A percentile compares a stretch with the other conserved stretches of the same genome.
Evolutionary conservation across 2,329 filamentous ascomycete genomes (phyloP).

Genomic region (Penicillium sp.): DNA sequence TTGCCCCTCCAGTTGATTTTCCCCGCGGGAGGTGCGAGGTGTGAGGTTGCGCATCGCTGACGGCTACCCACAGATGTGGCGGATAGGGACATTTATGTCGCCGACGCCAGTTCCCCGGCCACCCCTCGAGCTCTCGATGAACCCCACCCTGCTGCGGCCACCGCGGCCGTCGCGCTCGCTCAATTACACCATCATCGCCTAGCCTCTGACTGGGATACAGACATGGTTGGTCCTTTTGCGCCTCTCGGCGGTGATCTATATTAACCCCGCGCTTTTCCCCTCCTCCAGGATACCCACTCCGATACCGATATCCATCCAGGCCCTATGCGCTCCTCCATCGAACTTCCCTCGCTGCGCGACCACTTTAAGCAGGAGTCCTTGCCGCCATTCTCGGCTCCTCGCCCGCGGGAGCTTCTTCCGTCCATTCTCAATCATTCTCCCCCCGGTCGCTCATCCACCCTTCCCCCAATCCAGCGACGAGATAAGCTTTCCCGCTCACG

Average conservation of each 20-base stretch:
- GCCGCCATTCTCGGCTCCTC: conserved; percentile 62
- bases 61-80: conserved; percentile 56
- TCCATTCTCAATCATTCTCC: conserved; percentile 80
- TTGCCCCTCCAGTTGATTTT: not conserved
- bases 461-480: conserved; percentile 79
- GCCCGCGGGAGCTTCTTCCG: conserved; percentile 76
- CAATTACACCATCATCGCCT: conserved; percentile 81
- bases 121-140: conserved; percentile 74
- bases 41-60: no score
- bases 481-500: conserved; percentile 73
- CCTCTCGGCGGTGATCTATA: conserved; percentile 20
- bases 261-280: conserved; percentile 23
- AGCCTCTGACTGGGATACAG: conserved; percentile 77
- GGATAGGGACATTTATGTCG: conserved; percentile 69
- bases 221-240: conserved; percentile 62
- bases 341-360: conserved; percentile 72
- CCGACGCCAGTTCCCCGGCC: conserved; percentile 69
- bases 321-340: conserved; percentile 67
- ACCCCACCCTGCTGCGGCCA: conserved; percentile 68
- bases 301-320: conserved; percentile 69
- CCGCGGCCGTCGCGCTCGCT: conserved; percentile 82
- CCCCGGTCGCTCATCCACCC: conserved; percentile 82
- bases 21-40: no score
- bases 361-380: conserved; percentile 75
- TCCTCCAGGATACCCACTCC: conserved; percentile 68